Conservation (phyloP, 352 stramenopile genomes). For the Pythium sukuiense region DNA sequence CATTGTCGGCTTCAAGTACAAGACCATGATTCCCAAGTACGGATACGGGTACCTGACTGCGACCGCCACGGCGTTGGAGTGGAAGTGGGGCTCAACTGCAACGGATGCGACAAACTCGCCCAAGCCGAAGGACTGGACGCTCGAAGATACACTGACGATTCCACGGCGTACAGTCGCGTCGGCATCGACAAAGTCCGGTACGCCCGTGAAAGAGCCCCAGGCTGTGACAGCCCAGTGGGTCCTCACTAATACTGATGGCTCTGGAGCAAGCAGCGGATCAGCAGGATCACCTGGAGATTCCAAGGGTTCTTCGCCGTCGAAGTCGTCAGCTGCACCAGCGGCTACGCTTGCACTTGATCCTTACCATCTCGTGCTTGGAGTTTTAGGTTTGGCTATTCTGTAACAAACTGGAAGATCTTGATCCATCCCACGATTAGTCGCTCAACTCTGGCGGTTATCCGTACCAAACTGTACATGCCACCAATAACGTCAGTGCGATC, state of each 20-base stretch:
- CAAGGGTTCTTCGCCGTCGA: neutral
- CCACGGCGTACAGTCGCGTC: slow-evolving; percentile 32
- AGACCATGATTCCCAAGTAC: slow-evolving; percentile 71
- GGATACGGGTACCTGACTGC: slow-evolving; percentile 72
- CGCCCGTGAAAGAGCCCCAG: slow-evolving; percentile 40
- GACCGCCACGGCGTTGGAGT: slow-evolving; percentile 49
- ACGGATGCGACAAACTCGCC: slow-evolving; percentile 44
- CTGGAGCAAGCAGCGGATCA: slow-evolving; percentile 19
- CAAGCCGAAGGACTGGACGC: slow-evolving; percentile 44
- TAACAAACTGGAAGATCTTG: neutral
- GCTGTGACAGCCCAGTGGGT: slow-evolving; percentile 14
- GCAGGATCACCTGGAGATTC: neutral
- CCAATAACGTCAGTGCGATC: slow-evolving; percentile 1
- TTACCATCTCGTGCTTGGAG: neutral
- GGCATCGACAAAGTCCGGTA: slow-evolving; percentile 33
- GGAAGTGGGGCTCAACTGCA: slow-evolving; percentile 59
- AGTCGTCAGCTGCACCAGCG: neutral
- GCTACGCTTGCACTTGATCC: neutral
- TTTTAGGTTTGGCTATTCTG: neutral
- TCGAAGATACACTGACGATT: slow-evolving; percentile 52
- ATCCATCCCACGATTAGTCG: neutral
- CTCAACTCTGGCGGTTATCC: neutral
- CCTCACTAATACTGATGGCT: slow-evolving; percentile 3
- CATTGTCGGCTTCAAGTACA: slow-evolving; percentile 57
- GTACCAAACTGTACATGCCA: too few relatives aligned